Percentiles rank a stretch among this genome's conserved stretches.
Conservation (phyloP, 176 grass and related monocot species). For the Poa pratensis region DNA sequence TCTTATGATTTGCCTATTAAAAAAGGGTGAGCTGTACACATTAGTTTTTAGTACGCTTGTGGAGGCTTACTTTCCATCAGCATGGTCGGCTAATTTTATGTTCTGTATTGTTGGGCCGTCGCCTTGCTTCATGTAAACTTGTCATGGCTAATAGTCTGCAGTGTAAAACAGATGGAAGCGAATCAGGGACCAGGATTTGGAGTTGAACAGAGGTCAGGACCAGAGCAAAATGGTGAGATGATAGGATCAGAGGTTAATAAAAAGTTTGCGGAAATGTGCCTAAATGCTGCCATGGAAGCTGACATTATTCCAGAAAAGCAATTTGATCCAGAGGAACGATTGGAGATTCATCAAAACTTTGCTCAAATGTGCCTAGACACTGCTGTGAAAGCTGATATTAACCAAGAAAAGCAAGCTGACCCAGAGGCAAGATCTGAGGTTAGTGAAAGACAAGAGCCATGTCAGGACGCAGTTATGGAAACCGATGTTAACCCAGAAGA, state of each 20-base stretch:
- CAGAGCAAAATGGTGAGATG: background rate
- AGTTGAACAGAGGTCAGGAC: constrained; percentile 35
- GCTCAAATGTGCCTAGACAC: constrained; percentile 28
- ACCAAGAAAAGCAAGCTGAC: constrained; percentile 16
- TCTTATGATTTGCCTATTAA: constrained; percentile 29
- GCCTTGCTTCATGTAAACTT: background rate
- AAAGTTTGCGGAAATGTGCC: constrained; percentile 14
- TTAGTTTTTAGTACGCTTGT: background rate
- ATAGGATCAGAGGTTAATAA: background rate
- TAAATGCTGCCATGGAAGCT: constrained; percentile 1
- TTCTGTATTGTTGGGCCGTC: constrained; percentile 13
- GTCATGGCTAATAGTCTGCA: background rate
- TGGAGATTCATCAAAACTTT: constrained; percentile 17
- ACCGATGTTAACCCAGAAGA: constrained; percentile 29
- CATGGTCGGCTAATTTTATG: constrained; percentile 32
- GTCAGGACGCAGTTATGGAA: constrained; percentile 31
- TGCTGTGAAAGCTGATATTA: constrained; percentile 24
- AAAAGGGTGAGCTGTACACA: background rate
- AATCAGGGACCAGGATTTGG: background rate
- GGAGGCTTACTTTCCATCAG: constrained; percentile 30
- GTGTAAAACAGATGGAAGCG: constrained; percentile 38
- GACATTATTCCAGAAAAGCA: constrained; percentile 16
- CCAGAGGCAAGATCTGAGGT: constrained; percentile 7
- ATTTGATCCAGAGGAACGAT: constrained; percentile 13
- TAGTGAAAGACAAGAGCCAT: constrained; percentile 34